Conservation (phyloP, 2,329 filamentous ascomycete species). For the Hypoxylon sp. region DNA sequence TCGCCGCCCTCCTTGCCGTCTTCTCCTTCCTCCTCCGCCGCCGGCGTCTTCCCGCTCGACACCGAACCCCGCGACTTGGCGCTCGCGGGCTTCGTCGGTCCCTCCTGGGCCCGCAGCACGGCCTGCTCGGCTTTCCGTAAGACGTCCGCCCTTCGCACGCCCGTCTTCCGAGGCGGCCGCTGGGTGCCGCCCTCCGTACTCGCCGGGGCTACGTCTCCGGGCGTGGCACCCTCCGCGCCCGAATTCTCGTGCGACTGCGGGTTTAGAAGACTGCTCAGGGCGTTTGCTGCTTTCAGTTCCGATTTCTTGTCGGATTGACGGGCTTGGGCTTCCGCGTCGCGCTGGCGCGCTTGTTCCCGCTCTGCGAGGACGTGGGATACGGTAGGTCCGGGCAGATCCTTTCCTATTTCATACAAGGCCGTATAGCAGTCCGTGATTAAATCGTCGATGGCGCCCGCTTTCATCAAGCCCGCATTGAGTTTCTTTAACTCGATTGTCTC, state of each 20-base stretch:
- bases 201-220: constrained; percentile 51
- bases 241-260: constrained; percentile 56
- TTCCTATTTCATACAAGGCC: constrained; percentile 76
- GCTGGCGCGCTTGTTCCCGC: constrained; percentile 55
- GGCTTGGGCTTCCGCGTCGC: constrained; percentile 45
- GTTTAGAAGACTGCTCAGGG: constrained; percentile 58
- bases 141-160: constrained; percentile 67
- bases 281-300: constrained; percentile 53
- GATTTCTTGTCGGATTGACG: constrained; percentile 49
- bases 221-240: constrained; percentile 48
- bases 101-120: constrained; percentile 63
- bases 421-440: constrained; percentile 93
- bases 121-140: constrained; percentile 72
- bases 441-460: constrained; percentile 87
- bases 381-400: constrained; percentile 65
- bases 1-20: constrained; percentile 47
- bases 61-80: constrained; percentile 65
- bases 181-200: constrained; percentile 54
- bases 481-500: constrained; percentile 71
- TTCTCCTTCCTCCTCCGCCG: too few relatives aligned
- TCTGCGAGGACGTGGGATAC: constrained; percentile 61
- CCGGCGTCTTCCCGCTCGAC: constrained; percentile 62
- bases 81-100: constrained; percentile 57
- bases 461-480: constrained; percentile 89
- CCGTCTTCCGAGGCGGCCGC: constrained; percentile 57